Evolutionary conservation across 352 stramenopile genomes (phyloP).

Genomic region (Pseudoperonospora humuli): DNA sequence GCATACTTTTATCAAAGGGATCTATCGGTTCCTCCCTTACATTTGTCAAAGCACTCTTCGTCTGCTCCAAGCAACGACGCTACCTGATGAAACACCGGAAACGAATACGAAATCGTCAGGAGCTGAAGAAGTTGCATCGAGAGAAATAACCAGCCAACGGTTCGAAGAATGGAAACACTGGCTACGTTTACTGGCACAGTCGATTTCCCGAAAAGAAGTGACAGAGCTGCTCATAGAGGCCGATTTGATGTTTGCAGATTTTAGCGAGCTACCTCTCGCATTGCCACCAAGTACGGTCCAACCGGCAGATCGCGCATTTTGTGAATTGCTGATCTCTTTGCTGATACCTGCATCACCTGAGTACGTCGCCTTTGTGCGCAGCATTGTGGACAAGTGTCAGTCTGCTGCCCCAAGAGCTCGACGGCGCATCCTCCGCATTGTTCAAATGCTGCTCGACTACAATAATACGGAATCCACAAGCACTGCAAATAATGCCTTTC

Average conservation of each 20-base stretch:
- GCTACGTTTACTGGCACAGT: slow-evolving; percentile 38
- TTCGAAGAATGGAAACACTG: slow-evolving; percentile 44
- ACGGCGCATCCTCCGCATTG: slow-evolving; percentile 30
- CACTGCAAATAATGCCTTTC: slow-evolving; percentile 2
- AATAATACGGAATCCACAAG: slow-evolving; percentile 19
- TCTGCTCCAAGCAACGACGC: slow-evolving; percentile 15
- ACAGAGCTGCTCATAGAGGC: slow-evolving; percentile 46
- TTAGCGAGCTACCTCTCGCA: slow-evolving; percentile 15
- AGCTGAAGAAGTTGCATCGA: slow-evolving; percentile 1
- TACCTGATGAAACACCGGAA: slow-evolving; percentile 7
- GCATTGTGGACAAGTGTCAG: slow-evolving; percentile 28
- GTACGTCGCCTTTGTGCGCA: slow-evolving; percentile 42
- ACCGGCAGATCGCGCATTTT: slow-evolving; percentile 24
- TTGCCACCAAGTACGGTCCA: slow-evolving; percentile 7
- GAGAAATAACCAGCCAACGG: slow-evolving; percentile 6
- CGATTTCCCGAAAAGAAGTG: slow-evolving; percentile 41
- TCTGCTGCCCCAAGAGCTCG: slow-evolving; percentile 18
- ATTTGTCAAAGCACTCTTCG: slow-evolving; percentile 45
- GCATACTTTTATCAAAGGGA: slow-evolving; percentile 23
- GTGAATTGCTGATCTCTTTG: slow-evolving; percentile 34
- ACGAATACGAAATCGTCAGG: slow-evolving; percentile 2
- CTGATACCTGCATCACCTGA: slow-evolving; percentile 34
- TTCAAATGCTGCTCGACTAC: slow-evolving; percentile 30
- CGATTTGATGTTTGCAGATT: slow-evolving; percentile 39
- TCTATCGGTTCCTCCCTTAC: slow-evolving; percentile 51